Conservation (phyloP, 768 basidiomycete genomes). For the Auricularia heimuer region DNA sequence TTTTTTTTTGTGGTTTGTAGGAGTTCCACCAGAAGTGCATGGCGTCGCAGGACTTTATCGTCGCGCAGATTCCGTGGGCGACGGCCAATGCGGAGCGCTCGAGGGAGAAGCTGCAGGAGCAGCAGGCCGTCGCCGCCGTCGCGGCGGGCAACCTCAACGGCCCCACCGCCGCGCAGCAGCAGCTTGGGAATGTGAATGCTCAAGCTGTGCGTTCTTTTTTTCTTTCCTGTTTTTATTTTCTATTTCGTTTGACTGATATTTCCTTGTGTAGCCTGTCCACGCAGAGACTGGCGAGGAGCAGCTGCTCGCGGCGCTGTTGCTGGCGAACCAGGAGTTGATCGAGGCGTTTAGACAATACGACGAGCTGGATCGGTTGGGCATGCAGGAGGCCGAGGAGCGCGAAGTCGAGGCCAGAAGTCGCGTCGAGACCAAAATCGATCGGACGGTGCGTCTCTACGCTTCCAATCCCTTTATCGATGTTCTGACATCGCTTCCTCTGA, state of each 20-base stretch:
- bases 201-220: neutral
- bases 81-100: conserved; percentile 70
- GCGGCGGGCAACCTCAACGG: neutral
- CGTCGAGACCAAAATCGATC: conserved; percentile 56
- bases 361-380: conserved; percentile 60
- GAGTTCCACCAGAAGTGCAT: conserved; percentile 77
- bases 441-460: conserved; percentile 38
- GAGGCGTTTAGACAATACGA: conserved; percentile 66
- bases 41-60: conserved; percentile 75
- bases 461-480: neutral
- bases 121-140: neutral
- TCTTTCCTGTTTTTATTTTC: neutral
- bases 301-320: conserved; percentile 61
- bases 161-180: neutral
- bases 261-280: neutral
- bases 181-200: neutral
- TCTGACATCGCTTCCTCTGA: neutral
- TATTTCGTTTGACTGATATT: neutral
- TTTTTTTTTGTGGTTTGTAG: conserved; percentile 28
- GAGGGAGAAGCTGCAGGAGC: conserved; percentile 24
- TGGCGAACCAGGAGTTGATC: conserved; percentile 60
- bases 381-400: conserved; percentile 41
- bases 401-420: conserved; percentile 61
- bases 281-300: conserved; percentile 64
- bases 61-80: conserved; percentile 87